These are phyloP conservation scores for Fusarium brachygibbosum DNA, from an alignment of 2,329 filamentous ascomycete genomes.

Conservation along the genomic window DNA sequence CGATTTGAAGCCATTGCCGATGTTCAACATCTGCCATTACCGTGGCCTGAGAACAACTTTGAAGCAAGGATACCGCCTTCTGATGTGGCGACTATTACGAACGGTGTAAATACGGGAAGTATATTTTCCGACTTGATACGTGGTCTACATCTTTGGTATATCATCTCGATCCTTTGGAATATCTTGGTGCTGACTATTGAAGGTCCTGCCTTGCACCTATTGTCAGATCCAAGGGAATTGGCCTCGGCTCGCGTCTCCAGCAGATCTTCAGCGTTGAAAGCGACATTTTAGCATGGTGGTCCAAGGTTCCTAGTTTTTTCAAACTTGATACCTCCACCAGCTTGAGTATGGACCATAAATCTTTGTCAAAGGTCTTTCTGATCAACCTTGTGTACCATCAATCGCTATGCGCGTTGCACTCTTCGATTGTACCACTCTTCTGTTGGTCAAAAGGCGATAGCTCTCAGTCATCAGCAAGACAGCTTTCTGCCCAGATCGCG, in stretches of 20 bases:
- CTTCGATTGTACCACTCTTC: slow-evolving; percentile 9
- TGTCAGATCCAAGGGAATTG: accelerated
- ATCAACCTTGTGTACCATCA: not conserved
- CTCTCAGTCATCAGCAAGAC: not conserved
- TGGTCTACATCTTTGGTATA: not conserved
- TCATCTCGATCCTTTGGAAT: accelerated
- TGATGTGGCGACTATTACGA: not conserved
- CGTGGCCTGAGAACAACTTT: not conserved
- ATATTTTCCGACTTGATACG: not conserved
- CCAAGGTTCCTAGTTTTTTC: accelerated
- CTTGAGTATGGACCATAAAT: accelerated
- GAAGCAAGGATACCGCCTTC: accelerated
- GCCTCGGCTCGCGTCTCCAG: not conserved
- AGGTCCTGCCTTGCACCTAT: not conserved
- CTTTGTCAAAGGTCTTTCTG: not conserved
- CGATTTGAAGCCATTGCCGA: not conserved
- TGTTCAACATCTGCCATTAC: accelerated
- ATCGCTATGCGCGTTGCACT: slow-evolving; percentile 1
- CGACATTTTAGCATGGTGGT: not conserved
- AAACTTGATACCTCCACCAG: not conserved
- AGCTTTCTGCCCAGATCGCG: not conserved
- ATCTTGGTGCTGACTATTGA: accelerated
- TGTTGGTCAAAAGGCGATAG: not conserved
- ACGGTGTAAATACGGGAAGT: accelerated
- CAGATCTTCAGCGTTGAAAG: not conserved